A percentile compares a stretch with the other conserved stretches of the same genome.
Conservation (phyloP, 148 eudicot genomes). For the Chenopodium suecicum region DNA sequence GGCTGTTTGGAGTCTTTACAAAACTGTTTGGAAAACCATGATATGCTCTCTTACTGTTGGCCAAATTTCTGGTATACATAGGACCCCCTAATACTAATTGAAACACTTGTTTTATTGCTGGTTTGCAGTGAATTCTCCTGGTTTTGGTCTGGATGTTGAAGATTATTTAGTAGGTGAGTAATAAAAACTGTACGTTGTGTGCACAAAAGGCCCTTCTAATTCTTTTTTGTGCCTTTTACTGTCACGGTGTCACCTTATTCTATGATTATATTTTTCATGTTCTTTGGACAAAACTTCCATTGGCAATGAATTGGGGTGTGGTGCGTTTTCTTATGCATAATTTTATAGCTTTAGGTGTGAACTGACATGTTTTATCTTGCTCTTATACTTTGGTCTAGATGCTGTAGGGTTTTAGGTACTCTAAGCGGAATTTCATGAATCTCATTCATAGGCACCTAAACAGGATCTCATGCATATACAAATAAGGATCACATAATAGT, state of each 20-base stretch:
- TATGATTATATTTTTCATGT: not conserved
- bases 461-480: too few relatives aligned
- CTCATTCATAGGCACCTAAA: too few relatives aligned
- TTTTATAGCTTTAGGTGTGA: not conserved
- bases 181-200: not conserved
- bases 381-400: not conserved
- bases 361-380: not conserved
- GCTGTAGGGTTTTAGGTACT: not conserved
- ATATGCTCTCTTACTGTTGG: not conserved
- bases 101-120: constrained; percentile 8
- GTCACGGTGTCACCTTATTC: not conserved
- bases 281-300: not conserved
- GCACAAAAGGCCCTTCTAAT: not conserved
- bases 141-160: constrained; percentile 84
- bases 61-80: not conserved
- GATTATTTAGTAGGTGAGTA: constrained; percentile 95
- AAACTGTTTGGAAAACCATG: not conserved
- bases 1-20: not conserved
- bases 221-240: not conserved
- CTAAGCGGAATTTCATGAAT: too few relatives aligned
- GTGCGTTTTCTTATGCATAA: not conserved
- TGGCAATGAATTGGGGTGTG: not conserved
- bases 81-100: constrained; percentile 4
- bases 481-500: too few relatives aligned
- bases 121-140: constrained; percentile 66